Evolutionary conservation across 257 asterid genomes (phyloP).

Genomic region (Hygrophila difformis): DNA sequence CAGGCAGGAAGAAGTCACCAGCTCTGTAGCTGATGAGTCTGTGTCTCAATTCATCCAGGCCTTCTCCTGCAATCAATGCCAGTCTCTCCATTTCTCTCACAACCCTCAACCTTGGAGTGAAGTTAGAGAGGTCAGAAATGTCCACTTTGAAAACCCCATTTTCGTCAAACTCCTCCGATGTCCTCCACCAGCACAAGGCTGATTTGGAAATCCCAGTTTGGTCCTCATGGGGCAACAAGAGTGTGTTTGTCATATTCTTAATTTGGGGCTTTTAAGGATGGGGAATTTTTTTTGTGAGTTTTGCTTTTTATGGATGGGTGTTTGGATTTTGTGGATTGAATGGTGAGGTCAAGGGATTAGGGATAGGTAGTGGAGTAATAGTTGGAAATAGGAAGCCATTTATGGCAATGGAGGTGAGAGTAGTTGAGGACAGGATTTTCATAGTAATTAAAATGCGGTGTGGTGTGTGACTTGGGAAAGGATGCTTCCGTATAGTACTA

Average conservation of each 20-base stretch:
- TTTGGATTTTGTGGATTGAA: background rate
- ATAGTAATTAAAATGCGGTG: too few species aligned
- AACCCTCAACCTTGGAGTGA: conserved; percentile 45
- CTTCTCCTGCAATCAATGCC: conserved; percentile 43
- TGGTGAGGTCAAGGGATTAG: too few species aligned
- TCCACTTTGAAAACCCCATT: conserved; percentile 45
- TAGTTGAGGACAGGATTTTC: too few species aligned
- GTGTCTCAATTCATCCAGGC: conserved; percentile 44
- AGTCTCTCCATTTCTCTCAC: conserved; percentile 67
- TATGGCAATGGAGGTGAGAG: too few species aligned
- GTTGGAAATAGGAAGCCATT: too few species aligned
- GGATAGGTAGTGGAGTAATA: too few species aligned
- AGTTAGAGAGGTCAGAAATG: conserved; percentile 27
- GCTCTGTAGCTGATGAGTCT: conserved; percentile 43
- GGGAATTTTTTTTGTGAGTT: too few species aligned
- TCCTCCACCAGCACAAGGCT: conserved; percentile 50
- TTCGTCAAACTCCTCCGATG: conserved; percentile 38
- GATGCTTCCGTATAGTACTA: too few species aligned
- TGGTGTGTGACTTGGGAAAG: too few species aligned
- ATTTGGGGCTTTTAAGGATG: too few species aligned
- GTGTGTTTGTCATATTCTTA: conserved; percentile 33
- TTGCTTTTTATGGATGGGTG: too few species aligned
- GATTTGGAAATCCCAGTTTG: conserved; percentile 29
- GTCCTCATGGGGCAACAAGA: conserved; percentile 37
- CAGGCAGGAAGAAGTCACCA: conserved; percentile 65